Conservation (phyloP, 805 yeast species). For the Millerozyma acaciae region DNA sequence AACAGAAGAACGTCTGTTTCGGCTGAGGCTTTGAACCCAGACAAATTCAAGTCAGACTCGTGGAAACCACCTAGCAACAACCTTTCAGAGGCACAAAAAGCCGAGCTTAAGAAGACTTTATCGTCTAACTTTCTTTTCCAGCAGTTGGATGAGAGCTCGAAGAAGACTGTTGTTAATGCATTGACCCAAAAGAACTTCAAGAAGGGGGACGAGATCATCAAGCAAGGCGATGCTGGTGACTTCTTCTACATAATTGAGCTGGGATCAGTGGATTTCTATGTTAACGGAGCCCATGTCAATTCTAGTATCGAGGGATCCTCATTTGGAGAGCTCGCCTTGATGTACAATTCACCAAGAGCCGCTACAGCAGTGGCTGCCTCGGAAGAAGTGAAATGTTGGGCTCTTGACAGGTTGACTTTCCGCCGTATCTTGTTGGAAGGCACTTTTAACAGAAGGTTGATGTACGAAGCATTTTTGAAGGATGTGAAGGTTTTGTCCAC, state of each 20-base stretch:
- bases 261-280: conserved; percentile 80
- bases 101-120: conserved; percentile 66
- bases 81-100: conserved; percentile 58
- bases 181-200: conserved; percentile 65
- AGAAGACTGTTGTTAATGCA: conserved; percentile 78
- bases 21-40: conserved; percentile 83
- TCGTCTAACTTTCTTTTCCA: conserved; percentile 81
- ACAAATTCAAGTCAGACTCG: conserved; percentile 57
- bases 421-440: conserved; percentile 87
- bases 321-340: conserved; percentile 94
- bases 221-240: conserved; percentile 94
- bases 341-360: conserved; percentile 97
- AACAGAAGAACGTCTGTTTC: conserved; percentile 86
- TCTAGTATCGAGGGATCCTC: conserved; percentile 82
- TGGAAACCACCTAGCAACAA: conserved; percentile 74
- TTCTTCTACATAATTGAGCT: conserved; percentile 81
- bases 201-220: conserved; percentile 64
- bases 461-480: conserved; percentile 85
- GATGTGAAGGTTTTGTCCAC: conserved; percentile 78
- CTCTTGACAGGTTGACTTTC: conserved; percentile 88
- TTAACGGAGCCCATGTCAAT: conserved; percentile 66
- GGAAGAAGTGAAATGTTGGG: conserved; percentile 64
- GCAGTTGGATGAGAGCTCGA: conserved; percentile 73
- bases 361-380: conserved; percentile 86
- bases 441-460: conserved; percentile 81